Evolutionary conservation across 345 rosid genomes (phyloP).

Genomic region (Pugionium dolabratum): DNA sequence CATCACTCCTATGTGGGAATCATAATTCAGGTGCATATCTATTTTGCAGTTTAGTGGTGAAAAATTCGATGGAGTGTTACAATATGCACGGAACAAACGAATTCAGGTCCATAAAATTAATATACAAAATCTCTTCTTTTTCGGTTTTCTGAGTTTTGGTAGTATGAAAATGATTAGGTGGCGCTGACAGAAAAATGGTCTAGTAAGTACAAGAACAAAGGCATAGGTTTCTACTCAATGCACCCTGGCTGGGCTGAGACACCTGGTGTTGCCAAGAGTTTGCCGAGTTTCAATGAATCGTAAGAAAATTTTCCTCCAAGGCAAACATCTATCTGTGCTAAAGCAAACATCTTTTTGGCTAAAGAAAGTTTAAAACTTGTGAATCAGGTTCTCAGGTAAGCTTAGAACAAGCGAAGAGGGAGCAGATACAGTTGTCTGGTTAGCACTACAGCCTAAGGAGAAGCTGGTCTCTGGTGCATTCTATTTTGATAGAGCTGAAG

Average conservation of each 20-base stretch:
- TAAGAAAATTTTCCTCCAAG: conserved; percentile 29
- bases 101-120: conserved; percentile 58
- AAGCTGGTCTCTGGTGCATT: conserved; percentile 70
- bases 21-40: background rate
- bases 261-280: conserved; percentile 74
- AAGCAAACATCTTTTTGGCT: conserved; percentile 14
- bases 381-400: conserved; percentile 67
- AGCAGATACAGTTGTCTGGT: conserved; percentile 80
- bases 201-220: conserved; percentile 63
- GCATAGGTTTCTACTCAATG: conserved; percentile 84
- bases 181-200: conserved; percentile 84
- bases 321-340: background rate
- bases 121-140: background rate
- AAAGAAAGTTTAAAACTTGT: conserved; percentile 8
- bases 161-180: conserved; percentile 47
- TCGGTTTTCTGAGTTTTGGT: background rate
- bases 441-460: conserved; percentile 82
- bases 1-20: background rate
- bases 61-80: conserved; percentile 60
- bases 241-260: conserved; percentile 98
- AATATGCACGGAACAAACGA: conserved; percentile 85
- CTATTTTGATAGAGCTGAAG: conserved; percentile 87
- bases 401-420: conserved; percentile 83
- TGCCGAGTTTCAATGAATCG: conserved; percentile 63
- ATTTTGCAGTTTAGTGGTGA: conserved; percentile 54